Base-by-base conservation (phyloP, 2,329 filamentous ascomycete species). In the Neonectria neomacrospora region DNA sequence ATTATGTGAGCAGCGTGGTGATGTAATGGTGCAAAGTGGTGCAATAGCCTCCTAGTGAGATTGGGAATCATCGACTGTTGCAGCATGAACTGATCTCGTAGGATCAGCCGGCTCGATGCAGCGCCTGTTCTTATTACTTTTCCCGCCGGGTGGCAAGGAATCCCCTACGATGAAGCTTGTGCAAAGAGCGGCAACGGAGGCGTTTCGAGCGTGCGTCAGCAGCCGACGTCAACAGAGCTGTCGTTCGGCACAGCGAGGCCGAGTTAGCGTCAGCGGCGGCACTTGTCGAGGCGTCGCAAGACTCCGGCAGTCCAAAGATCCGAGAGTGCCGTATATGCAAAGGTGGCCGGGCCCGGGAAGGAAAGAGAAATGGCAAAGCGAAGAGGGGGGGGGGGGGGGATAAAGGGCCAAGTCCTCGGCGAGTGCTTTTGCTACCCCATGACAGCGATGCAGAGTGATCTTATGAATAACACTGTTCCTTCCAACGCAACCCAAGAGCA, bases 201-300 rank as follows among this genome's bases (percentile, higher is more conserved):
- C 55, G 55, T n/a, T n/a, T 48, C 48, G 51, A 44, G 63, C 53
- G 50, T 65, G 64, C 66, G 66, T 68, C 65, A 72, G 63, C 65
- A 50, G 67, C 53, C 63, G 67, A 72, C 68, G 70, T 73, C 67
- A 71, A 62, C 63, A 48, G 51, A 54, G 37, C 20, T 45, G 32
- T 37, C 56, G 39, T 55, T 63, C 60, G 60, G 60, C 60, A 63
- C 53, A 54, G 18, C 45, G 3, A 55, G 56, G 28, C 54, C 61
- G 50, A 54, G 56, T 51, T 37, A 30, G 52, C 52, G 56, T 60
- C 56, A 41, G 23, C 44, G 60, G 44, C 30, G 42, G 56, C 50
- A 54, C 48, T 58, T 42, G 34, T 37, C 34, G 53, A 56, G 52
- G 37, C 28, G 28, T 48, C 45, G 54, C 20, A 51, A 41, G 28